Conservation (phyloP, 495 filamentous ascomycete species). For the Endocarpon pusillum region DNA sequence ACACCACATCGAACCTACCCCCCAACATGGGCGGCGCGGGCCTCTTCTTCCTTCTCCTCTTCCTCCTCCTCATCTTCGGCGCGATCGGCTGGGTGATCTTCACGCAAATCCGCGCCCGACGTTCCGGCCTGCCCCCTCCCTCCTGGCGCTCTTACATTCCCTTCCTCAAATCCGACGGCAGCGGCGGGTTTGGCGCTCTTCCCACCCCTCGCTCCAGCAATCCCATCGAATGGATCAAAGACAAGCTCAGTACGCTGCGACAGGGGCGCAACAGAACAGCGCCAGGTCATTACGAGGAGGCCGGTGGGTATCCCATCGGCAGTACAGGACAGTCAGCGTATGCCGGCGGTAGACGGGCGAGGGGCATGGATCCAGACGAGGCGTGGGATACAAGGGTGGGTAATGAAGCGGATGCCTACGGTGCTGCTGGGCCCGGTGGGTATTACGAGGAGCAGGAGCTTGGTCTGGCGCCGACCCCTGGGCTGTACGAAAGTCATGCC, state of each 20-base stretch:
- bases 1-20: conserved; percentile 17
- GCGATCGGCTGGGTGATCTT: conserved; percentile 34
- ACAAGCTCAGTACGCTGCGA: not conserved
- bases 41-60: conserved; percentile 29
- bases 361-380: conserved; percentile 46
- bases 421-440: conserved; percentile 17
- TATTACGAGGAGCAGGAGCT: conserved; percentile 52
- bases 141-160: conserved; percentile 43
- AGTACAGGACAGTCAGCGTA: conserved; percentile 13
- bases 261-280: conserved; percentile 19
- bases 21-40: conserved; percentile 25
- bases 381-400: conserved; percentile 57
- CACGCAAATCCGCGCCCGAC: conserved; percentile 40
- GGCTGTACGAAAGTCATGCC: conserved; percentile 14
- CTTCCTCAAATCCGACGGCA: conserved; percentile 19
- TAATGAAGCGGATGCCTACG: conserved; percentile 38
- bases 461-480: conserved; percentile 20
- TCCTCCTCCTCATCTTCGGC: conserved; percentile 29
- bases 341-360: conserved; percentile 15
- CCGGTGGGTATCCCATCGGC: not conserved
- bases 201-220: conserved; percentile 31
- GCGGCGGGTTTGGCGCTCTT: no score
- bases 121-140: conserved; percentile 47
- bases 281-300: conserved; percentile 45
- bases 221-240: conserved; percentile 16